These are phyloP conservation scores for Alternaria sp. DNA, from an alignment of 2,329 filamentous ascomycete genomes.

Conservation along the genomic window DNA sequence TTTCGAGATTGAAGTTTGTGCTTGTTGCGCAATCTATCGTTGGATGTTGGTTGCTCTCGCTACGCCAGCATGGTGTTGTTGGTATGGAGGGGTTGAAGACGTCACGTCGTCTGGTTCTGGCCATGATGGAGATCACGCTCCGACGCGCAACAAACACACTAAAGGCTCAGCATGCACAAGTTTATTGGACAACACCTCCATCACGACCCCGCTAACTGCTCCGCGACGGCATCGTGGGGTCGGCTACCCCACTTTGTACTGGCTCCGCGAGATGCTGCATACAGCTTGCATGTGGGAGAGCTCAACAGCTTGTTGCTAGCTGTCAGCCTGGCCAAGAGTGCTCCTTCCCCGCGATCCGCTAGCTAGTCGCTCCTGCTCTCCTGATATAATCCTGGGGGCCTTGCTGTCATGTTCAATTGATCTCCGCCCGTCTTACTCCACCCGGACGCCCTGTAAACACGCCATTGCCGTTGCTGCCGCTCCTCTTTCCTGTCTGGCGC, in stretches of 20 bases:
- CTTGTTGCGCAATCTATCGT: neutral
- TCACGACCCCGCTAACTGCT: constrained; percentile 17
- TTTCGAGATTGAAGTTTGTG: neutral
- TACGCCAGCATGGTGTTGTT: neutral
- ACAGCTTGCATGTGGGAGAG: constrained; percentile 23
- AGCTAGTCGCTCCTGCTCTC: constrained; percentile 7
- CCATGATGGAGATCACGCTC: constrained; percentile 17
- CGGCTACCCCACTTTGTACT: constrained; percentile 36
- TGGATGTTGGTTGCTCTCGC: neutral
- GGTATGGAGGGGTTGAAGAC: constrained; percentile 15
- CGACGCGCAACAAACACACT: constrained; percentile 14
- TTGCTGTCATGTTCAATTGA: neutral
- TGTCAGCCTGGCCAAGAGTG: constrained; percentile 13
- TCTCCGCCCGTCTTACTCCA: neutral
- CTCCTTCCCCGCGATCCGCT: constrained; percentile 7
- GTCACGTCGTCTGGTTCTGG: constrained; percentile 17
- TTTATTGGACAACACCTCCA: constrained; percentile 18
- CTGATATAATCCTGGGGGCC: constrained; percentile 5
- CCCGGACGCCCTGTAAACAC: neutral
- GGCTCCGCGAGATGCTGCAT: constrained; percentile 25
- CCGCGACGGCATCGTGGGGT: constrained; percentile 13
- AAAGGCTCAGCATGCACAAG: constrained; percentile 21
- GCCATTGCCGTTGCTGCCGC: constrained; percentile 5
- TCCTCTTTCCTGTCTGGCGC: neutral
- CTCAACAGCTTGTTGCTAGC: constrained; percentile 32